Base-by-base conservation (phyloP, 169 alveolate genomes). In the Plasmodium falciparum region DNA sequence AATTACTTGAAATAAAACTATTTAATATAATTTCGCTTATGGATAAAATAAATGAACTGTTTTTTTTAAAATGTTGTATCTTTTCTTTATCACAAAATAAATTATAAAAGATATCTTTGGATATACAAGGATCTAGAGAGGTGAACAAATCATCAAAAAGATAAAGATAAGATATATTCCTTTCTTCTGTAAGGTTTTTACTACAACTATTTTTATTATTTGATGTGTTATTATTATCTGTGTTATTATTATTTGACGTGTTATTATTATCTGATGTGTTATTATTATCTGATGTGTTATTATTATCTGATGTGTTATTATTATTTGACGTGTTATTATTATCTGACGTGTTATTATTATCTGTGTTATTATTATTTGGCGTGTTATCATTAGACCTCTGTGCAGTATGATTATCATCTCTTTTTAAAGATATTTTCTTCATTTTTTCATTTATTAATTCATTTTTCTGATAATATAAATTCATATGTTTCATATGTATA, bases 51-150 rank as follows among this genome's bases (percentile, higher is more conserved):
- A 71, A 71, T 0, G 61, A 9, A 43, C 92, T 59, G 12, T 62
- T 58, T 6, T 49, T 13, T 54, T 86, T 86, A 72, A 59, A 71
- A 8, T 17, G 49, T 24, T 70, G 24, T 33, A 78, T 66, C 3
- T 71, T 26, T n/a, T 73, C 88, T 5, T 72, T 17, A 12, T 65
- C 56, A 29, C 90, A 88, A 49, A 94, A 93, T 45, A 94, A 78
- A 49, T 94, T 94, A 70, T 93, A 76, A 70, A 94, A 93, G 0
- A 94, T 91, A n/a, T 93, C 29, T 33, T 54, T 66, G 0, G 95
- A 59, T 3, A 93, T 93, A 29, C 72, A 88, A 24, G 95, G 95
- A 70, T 94, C 97, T 15, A 94, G 43, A 2, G 95, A 88, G 20
- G 92, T 88, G 83, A 94, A 94, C 1, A 94, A 58, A 43, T 62